These are phyloP conservation scores for Heliocybe sulcata DNA, from an alignment of 1,284 basidiomycete genomes.

Conservation along the genomic window DNA sequence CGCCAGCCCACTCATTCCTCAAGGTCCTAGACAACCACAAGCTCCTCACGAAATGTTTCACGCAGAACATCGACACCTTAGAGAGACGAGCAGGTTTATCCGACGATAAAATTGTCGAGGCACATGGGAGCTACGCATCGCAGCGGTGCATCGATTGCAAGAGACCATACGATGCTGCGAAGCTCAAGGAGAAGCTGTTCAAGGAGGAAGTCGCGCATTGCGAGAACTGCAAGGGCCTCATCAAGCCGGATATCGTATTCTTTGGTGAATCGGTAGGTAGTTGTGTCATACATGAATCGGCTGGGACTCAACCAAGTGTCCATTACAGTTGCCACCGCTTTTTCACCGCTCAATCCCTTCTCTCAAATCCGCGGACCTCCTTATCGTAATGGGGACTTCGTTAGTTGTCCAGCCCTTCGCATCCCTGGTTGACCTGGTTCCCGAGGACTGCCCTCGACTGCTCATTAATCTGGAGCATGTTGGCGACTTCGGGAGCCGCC, in stretches of 20 bases:
- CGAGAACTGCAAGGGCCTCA: slow-evolving; percentile 57
- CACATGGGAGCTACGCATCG: slow-evolving; percentile 87
- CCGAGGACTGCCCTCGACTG: slow-evolving; percentile 51
- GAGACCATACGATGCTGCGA: slow-evolving; percentile 51
- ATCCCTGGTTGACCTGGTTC: slow-evolving; percentile 45
- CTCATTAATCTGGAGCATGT: slow-evolving; percentile 66
- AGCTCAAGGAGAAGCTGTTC: slow-evolving; percentile 57
- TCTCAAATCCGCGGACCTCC: slow-evolving; percentile 67
- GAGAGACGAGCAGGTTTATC: slow-evolving; percentile 84
- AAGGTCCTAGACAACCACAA: slow-evolving; percentile 61
- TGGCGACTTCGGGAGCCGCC: slow-evolving; percentile 45
- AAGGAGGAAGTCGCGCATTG: slow-evolving; percentile 61
- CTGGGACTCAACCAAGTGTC: not conserved
- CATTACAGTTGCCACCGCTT: slow-evolving; percentile 45
- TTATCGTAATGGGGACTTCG: slow-evolving; percentile 92
- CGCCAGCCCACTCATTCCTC: slow-evolving; percentile 87
- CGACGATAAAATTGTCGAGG: slow-evolving; percentile 75
- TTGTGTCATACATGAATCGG: slow-evolving; percentile 1
- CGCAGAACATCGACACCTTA: slow-evolving; percentile 91
- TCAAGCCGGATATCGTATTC: slow-evolving; percentile 94
- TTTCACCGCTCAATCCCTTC: slow-evolving; percentile 44
- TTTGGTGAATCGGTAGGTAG: slow-evolving; percentile 74
- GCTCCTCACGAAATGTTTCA: slow-evolving; percentile 73
- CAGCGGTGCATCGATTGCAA: slow-evolving; percentile 77
- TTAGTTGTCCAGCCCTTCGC: slow-evolving; percentile 78